These are phyloP conservation scores for Diaporthe vaccinii DNA, from an alignment of 2,329 filamentous ascomycete species.

Conservation along the genomic window DNA sequence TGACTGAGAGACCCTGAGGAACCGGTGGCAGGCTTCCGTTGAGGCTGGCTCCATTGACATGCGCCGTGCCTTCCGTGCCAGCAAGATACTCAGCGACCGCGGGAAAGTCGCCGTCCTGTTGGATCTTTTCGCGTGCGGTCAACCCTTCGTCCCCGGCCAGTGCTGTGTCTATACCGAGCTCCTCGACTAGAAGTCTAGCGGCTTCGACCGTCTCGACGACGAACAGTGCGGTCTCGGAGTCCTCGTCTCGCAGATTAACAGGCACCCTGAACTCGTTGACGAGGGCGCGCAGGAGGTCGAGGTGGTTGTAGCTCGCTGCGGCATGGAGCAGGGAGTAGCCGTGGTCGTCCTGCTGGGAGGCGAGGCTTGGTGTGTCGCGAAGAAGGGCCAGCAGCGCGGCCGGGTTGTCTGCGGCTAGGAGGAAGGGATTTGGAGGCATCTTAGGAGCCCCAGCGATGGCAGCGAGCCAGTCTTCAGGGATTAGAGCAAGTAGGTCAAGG, in stretches of 20 bases:
- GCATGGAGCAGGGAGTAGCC: conserved; percentile 97
- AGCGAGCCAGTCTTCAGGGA: background rate
- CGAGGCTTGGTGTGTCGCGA: conserved; percentile 79
- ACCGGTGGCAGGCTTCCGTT: conserved; percentile 69
- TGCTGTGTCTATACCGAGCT: conserved; percentile 78
- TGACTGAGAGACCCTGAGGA: conserved; percentile 83
- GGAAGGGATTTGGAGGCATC: conserved; percentile 74
- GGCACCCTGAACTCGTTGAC: conserved; percentile 83
- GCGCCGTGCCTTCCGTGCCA: conserved; percentile 44
- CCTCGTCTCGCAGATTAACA: conserved; percentile 87
- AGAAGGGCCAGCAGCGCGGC: conserved; percentile 81
- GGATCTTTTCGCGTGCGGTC: conserved; percentile 86
- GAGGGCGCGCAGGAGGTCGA: conserved; percentile 82
- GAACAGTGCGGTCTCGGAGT: conserved; percentile 94
- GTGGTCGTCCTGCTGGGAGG: conserved; percentile 85
- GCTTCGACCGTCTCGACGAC: conserved; percentile 86
- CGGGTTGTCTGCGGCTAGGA: conserved; percentile 87
- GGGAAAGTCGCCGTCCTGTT: conserved; percentile 82
- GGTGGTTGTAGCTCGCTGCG: conserved; percentile 91
- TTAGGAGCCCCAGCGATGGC: conserved; percentile 10
- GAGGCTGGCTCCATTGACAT: conserved; percentile 46
- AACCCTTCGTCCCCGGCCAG: conserved; percentile 80
- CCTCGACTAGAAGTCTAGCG: conserved; percentile 84
- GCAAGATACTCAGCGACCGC: conserved; percentile 80
- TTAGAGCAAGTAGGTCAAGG: background rate